Base-by-base conservation (phyloP, 345 rosid species). In the Cardamine chenopodiifolia region DNA sequence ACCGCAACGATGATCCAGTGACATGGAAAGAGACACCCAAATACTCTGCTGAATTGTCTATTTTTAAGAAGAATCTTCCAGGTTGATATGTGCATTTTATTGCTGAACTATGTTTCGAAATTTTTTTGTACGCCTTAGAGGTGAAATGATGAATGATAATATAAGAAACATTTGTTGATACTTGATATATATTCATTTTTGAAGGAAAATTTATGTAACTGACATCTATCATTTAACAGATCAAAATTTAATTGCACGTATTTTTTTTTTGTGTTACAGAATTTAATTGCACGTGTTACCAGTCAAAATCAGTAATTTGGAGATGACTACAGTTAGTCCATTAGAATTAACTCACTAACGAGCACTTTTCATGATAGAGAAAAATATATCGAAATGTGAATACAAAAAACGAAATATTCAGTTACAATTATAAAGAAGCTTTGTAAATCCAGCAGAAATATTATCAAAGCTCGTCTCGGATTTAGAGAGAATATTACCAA, bases 1-100 rank as follows among this genome's bases (percentile, higher is more conserved):
- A 44, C 42, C 59, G 17, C 66, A 34, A 57, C 31, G 31, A 54
- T 55, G 19, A 22, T 73, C 56, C 62, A 44, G 8, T 65, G 77
- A 73, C 37, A 66, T 57, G 72, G 66, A 57, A 56, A 45, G 42
- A 64, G 57, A n/a, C 35, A 54, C 35, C 37, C 64, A 63, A 42
- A 54, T 44, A 56, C 58, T 73, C 55, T 62, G 56, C 70, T 29
- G 44, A 50, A 57, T 17, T 25, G 11, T 71, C 49, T 17, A 34
- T 58, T 71, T 71, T 71, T 61, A 15, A 22, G 39, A 60, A 61
- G 56, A 23, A 70, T 57, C 28, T 61, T 48, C 44, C 15, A 31
- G 29, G 45, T 66, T 66, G 45, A 37, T 53, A 6, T 53, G 50
- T 54, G 17, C 20, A 53, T 6, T 52, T 52, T 26, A 68, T 37